phyloP scores from a whole-genome alignment of 345 rosid species.

The Moricandia arvensis region DNA sequence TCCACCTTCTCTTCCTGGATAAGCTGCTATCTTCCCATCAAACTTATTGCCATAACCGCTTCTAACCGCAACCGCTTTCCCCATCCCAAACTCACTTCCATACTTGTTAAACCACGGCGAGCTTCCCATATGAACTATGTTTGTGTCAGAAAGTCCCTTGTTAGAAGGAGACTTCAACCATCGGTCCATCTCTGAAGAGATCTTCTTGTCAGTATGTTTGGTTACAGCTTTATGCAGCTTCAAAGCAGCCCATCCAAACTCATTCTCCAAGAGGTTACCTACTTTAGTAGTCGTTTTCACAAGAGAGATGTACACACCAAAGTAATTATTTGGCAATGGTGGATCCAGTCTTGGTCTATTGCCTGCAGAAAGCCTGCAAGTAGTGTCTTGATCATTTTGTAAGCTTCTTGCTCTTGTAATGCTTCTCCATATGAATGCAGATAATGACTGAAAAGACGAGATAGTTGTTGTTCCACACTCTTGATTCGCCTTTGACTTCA shows the following conservation, averaged over 20 bases:
- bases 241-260: slow-evolving; percentile 69
- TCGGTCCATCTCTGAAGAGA: slow-evolving; percentile 26
- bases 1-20: slow-evolving; percentile 67
- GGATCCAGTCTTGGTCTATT: slow-evolving; percentile 58
- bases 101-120: slow-evolving; percentile 79
- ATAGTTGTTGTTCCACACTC: slow-evolving; percentile 49
- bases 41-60: slow-evolving; percentile 65
- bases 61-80: slow-evolving; percentile 64
- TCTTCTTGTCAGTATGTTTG: slow-evolving; percentile 36
- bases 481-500: slow-evolving; percentile 60
- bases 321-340: slow-evolving; percentile 45
- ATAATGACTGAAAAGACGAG: slow-evolving; percentile 68
- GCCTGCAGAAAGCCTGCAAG: slow-evolving; percentile 47
- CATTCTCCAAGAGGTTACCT: slow-evolving; percentile 48
- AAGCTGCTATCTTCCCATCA: slow-evolving; percentile 60
- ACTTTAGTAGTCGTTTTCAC: slow-evolving; percentile 28
- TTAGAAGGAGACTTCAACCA: slow-evolving; percentile 37
- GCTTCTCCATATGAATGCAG: slow-evolving; percentile 57
- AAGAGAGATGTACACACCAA: slow-evolving; percentile 52
- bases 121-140: slow-evolving; percentile 63
- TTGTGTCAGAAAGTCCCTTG: slow-evolving; percentile 30
- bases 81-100: slow-evolving; percentile 70
- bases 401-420: slow-evolving; percentile 49
- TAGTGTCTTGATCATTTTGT: slow-evolving; percentile 39
- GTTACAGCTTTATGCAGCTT: slow-evolving; percentile 50